These are phyloP conservation scores for Xylariales sp. DNA, from an alignment of 2,329 filamentous ascomycete genomes.

Conservation along the genomic window DNA sequence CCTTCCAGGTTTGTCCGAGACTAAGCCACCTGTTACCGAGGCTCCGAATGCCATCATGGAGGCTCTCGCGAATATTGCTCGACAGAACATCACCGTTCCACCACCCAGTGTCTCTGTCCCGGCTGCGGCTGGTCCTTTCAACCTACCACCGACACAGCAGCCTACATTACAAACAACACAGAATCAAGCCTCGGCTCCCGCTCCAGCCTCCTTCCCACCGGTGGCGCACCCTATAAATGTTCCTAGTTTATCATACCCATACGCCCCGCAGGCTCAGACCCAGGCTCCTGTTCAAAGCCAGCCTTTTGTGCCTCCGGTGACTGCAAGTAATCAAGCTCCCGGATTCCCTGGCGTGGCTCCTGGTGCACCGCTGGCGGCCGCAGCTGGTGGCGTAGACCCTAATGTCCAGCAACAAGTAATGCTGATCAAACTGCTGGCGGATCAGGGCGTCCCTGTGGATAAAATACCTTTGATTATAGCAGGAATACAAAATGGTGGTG, in stretches of 20 bases:
- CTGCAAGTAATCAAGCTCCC: conserved; percentile 54
- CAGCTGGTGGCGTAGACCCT: conserved; percentile 57
- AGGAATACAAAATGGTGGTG: conserved; percentile 58
- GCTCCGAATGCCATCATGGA: conserved; percentile 75
- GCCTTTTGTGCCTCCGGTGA: conserved; percentile 47
- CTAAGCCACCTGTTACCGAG: conserved; percentile 52
- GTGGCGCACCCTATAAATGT: conserved; percentile 70
- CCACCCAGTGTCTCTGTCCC: conserved; percentile 57
- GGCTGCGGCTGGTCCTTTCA: conserved; percentile 50
- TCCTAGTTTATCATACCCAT: conserved; percentile 58
- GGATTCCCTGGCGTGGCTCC: conserved; percentile 53
- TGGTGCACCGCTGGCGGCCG: conserved; percentile 51
- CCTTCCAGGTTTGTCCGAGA: conserved; percentile 51
- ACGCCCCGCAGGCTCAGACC: conserved; percentile 56
- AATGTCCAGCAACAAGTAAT: conserved; percentile 77
- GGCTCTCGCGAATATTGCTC: conserved; percentile 82
- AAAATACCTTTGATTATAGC: conserved; percentile 74
- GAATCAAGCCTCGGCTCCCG: conserved; percentile 48
- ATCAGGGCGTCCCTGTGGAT: conserved; percentile 81
- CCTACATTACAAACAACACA: conserved; percentile 44
- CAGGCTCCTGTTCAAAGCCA: conserved; percentile 53
- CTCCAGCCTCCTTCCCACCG: conserved; percentile 55
- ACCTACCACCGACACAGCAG: conserved; percentile 42
- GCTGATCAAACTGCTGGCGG: conserved; percentile 78
- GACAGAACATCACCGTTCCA: conserved; percentile 71